phyloP scores from a whole-genome alignment of 1,139 yeast genomes.

The Suhomyces anneliseae region DNA sequence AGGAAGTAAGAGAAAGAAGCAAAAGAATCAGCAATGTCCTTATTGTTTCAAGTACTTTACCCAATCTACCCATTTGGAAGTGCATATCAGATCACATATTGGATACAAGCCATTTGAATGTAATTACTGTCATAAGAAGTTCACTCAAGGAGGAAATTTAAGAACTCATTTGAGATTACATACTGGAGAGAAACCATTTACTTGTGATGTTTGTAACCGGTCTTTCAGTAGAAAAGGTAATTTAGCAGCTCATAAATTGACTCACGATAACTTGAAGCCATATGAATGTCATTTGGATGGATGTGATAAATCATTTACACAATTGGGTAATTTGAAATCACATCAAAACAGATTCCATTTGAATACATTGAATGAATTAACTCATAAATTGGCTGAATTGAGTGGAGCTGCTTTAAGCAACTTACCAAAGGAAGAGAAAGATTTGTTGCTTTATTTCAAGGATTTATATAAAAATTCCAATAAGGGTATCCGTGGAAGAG shows the following conservation, averaged over 20 bases:
- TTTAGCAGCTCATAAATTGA: conserved; percentile 78
- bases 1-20: conserved; percentile 31
- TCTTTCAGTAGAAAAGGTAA: conserved; percentile 88
- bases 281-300: conserved; percentile 76
- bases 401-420: conserved; percentile 44
- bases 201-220: conserved; percentile 70
- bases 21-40: conserved; percentile 65
- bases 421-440: conserved; percentile 63
- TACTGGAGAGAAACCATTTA: conserved; percentile 88
- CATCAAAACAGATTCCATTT: conserved; percentile 90
- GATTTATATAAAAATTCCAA: conserved; percentile 82
- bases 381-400: conserved; percentile 62
- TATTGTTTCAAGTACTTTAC: conserved; percentile 70
- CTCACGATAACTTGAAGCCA: conserved; percentile 80
- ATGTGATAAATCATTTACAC: conserved; percentile 86
- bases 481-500: conserved; percentile 89
- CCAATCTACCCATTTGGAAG: conserved; percentile 76
- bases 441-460: conserved; percentile 72
- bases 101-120: conserved; percentile 83
- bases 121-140: conserved; percentile 72
- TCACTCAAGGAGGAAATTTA: conserved; percentile 90
- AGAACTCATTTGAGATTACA: conserved; percentile 85
- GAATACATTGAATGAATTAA: conserved; percentile 63
- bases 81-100: conserved; percentile 74
- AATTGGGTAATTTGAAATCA: conserved; percentile 87